Conservation (phyloP, 1,284 basidiomycete species). For the Apiotrichum siamense region DNA sequence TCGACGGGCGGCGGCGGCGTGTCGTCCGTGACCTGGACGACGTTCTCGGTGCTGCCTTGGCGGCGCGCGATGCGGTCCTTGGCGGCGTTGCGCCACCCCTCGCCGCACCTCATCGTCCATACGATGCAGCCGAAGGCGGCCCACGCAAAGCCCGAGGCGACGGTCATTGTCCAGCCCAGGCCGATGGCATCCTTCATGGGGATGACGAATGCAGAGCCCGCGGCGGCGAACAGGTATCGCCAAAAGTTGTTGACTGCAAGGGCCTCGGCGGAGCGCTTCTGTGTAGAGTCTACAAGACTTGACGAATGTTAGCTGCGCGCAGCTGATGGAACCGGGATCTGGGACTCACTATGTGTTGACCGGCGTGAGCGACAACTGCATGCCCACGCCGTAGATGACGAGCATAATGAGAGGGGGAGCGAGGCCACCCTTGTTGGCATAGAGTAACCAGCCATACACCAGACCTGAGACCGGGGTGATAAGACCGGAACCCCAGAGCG, state of each 20-base stretch:
- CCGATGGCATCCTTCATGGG: conserved; percentile 56
- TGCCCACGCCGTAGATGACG: conserved; percentile 47
- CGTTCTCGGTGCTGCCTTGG: conserved; percentile 8
- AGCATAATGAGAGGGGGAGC: conserved; percentile 33
- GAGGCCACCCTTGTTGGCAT: conserved; percentile 34
- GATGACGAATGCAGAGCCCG: conserved; percentile 49
- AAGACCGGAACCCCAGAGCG: conserved; percentile 50
- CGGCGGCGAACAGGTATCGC: conserved; percentile 46
- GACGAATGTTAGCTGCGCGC: conserved; percentile 1
- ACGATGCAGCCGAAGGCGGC: conserved; percentile 13
- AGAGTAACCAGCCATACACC: conserved; percentile 41
- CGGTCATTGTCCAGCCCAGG: conserved; percentile 53
- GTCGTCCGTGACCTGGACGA: background rate
- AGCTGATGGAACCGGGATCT: background rate
- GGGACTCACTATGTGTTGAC: conserved; percentile 52
- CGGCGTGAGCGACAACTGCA: conserved; percentile 52
- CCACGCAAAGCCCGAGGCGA: conserved; percentile 49
- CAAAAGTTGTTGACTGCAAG: conserved; percentile 45
- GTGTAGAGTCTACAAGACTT: conserved; percentile 54
- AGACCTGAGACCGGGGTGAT: conserved; percentile 47
- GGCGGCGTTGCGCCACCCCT: conserved; percentile 32
- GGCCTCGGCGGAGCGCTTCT: conserved; percentile 54
- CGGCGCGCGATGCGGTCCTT: conserved; percentile 11
- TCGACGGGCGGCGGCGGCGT: conserved; percentile 4
- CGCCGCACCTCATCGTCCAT: conserved; percentile 25